Conservation (phyloP, 805 yeast species). For the Ogataea kodamae region DNA sequence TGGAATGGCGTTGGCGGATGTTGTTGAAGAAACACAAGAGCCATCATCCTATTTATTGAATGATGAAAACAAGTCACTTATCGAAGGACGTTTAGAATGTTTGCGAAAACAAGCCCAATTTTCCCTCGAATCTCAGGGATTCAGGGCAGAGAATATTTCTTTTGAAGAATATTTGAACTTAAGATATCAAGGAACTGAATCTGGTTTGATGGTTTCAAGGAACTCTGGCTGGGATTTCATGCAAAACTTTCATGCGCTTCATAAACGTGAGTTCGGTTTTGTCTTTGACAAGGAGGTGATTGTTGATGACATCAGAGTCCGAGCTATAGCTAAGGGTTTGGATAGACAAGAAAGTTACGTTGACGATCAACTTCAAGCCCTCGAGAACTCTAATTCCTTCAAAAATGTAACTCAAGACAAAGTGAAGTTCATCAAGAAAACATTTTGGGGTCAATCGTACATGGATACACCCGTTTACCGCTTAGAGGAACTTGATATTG, state of each 20-base stretch:
- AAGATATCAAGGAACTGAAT: conserved; percentile 87
- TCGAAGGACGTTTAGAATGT: conserved; percentile 44
- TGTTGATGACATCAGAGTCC: conserved; percentile 70
- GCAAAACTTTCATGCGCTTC: conserved; percentile 49
- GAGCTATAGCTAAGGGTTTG: conserved; percentile 65
- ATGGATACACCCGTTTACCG: conserved; percentile 51
- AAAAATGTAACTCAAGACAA: conserved; percentile 26
- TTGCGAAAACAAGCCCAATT: conserved; percentile 42
- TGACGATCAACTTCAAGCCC: conserved; percentile 51
- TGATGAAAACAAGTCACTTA: conserved; percentile 27
- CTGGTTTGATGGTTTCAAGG: conserved; percentile 65
- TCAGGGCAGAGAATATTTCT: conserved; percentile 39
- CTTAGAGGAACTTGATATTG: conserved; percentile 50
- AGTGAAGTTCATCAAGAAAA: conserved; percentile 38
- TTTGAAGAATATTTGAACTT: conserved; percentile 69
- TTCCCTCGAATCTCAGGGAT: conserved; percentile 52
- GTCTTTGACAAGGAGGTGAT: conserved; percentile 53
- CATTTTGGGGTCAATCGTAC: conserved; percentile 56
- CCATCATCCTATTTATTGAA: conserved; percentile 54
- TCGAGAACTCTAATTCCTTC: conserved; percentile 22
- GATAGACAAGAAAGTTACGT: conserved; percentile 38
- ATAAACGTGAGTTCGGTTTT: conserved; percentile 73
- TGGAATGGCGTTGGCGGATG: conserved; percentile 85
- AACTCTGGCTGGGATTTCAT: conserved; percentile 33
- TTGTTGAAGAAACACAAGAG: conserved; percentile 74